These are phyloP conservation scores for Suillus occidentalis DNA, from an alignment of 768 basidiomycete genomes.

Conservation along the genomic window DNA sequence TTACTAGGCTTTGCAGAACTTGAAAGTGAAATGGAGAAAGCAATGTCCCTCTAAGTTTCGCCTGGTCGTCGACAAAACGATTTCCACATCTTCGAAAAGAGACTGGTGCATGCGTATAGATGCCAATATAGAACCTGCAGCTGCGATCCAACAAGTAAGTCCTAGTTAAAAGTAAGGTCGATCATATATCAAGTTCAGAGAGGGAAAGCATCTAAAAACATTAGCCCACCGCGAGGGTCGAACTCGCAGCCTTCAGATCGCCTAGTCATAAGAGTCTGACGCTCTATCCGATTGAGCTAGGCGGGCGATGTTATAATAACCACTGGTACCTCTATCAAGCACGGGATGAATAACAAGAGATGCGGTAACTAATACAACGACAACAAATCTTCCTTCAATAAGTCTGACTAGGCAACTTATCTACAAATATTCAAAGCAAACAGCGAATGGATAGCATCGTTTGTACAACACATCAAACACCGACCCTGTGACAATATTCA, in stretches of 20 bases:
- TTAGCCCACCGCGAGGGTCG: slow-evolving; percentile 65
- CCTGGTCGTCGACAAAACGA: neutral
- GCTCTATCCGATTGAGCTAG: slow-evolving; percentile 71
- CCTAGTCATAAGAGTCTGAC: slow-evolving; percentile 58
- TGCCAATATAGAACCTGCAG: neutral
- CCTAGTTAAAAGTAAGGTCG: neutral
- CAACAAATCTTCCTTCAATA: too few relatives aligned
- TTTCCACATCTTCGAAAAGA: neutral
- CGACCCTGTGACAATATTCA: slow-evolving; percentile 24
- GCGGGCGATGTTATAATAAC: slow-evolving; percentile 38
- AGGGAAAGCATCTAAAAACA: slow-evolving; percentile 17
- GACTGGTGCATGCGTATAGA: neutral
- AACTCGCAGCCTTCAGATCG: slow-evolving; percentile 64
- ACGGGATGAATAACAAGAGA: neutral
- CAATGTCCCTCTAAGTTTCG: neutral
- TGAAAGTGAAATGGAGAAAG: slow-evolving; percentile 25
- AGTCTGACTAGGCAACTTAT: neutral
- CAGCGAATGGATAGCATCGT: neutral
- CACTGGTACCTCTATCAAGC: neutral
- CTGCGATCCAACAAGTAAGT: neutral
- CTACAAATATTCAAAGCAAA: slow-evolving; percentile 3
- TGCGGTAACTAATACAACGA: too few relatives aligned
- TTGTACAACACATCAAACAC: slow-evolving; percentile 20
- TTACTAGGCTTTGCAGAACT: slow-evolving; percentile 25
- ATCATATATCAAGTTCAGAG: neutral